phyloP scores from a whole-genome alignment of 345 rosid species.

The Bruguiera parviflora region DNA sequence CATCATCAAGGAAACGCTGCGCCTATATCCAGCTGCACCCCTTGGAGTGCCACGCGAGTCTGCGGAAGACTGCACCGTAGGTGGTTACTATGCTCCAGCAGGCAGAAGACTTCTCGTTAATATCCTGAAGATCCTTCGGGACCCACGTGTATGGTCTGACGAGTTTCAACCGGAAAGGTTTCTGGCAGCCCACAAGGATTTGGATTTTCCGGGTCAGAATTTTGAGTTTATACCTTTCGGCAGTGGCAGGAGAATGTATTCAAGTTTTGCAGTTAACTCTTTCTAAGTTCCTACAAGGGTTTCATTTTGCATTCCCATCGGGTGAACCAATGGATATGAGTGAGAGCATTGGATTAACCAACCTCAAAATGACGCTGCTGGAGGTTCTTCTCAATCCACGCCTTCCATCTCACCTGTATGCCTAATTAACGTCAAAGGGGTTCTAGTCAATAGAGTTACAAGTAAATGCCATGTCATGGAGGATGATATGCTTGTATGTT shows the following conservation, averaged over 20 bases:
- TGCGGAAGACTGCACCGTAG: constrained; percentile 43
- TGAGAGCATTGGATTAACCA: background rate
- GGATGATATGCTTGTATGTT: too few species aligned
- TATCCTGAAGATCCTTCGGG: constrained; percentile 48
- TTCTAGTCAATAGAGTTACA: background rate
- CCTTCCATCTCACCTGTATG: constrained; percentile 4
- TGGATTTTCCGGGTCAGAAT: constrained; percentile 11
- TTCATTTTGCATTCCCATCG: constrained; percentile 1
- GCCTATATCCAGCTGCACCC: constrained; percentile 58
- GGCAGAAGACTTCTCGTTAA: constrained; percentile 54
- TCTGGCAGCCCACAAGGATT: background rate
- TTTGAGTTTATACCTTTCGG: constrained; percentile 15
- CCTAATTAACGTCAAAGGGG: too few species aligned
- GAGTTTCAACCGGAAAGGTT: constrained; percentile 11
- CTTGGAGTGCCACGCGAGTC: constrained; percentile 47
- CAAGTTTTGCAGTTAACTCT: constrained; percentile 8
- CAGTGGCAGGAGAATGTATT: constrained; percentile 8
- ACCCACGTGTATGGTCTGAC: background rate
- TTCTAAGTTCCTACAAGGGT: constrained; percentile 11
- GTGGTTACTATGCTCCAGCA: constrained; percentile 37
- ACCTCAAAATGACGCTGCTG: constrained; percentile 7
- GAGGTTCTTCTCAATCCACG: constrained; percentile 8
- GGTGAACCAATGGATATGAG: constrained; percentile 9
- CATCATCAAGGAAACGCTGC: constrained; percentile 53
- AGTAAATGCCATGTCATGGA: too few species aligned